Evolutionary conservation across 495 filamentous ascomycete genomes (phyloP).

Genomic region (Aspergillus avenaceus): DNA sequence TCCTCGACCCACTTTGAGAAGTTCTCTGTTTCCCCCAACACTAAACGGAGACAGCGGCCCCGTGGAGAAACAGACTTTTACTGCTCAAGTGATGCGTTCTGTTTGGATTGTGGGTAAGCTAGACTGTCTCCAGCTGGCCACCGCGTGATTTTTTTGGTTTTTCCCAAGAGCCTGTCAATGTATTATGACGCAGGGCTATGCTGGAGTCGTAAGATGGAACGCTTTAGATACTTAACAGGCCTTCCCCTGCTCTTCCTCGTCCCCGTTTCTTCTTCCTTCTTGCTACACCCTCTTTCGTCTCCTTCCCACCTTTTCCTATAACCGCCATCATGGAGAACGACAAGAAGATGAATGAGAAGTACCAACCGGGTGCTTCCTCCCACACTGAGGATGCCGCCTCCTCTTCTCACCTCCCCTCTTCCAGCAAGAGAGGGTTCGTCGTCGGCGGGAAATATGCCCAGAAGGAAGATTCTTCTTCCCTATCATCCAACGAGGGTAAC

Average conservation of each 20-base stretch:
- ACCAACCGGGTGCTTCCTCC: constrained; percentile 21
- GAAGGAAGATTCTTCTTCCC: constrained; percentile 13
- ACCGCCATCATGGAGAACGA: constrained; percentile 7
- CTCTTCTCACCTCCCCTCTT: constrained; percentile 1
- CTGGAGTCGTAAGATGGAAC: not conserved
- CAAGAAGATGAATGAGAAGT: constrained; percentile 19
- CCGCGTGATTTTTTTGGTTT: not conserved
- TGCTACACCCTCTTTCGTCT: not conserved
- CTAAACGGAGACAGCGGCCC: not conserved
- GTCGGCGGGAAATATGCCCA: constrained; percentile 33
- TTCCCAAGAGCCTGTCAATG: no score
- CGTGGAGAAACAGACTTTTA: not conserved
- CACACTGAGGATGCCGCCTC: constrained; percentile 24
- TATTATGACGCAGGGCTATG: not conserved
- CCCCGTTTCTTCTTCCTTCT: not conserved
- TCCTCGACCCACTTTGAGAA: not conserved
- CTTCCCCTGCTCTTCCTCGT: not conserved
- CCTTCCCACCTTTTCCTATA: not conserved
- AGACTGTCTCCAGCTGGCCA: not conserved
- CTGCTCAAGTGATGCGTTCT: not conserved
- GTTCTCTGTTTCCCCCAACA: not conserved
- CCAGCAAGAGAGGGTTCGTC: constrained; percentile 23
- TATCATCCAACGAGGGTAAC: constrained; percentile 14
- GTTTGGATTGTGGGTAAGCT: not conserved
- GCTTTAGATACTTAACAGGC: not conserved